Base-by-base conservation (phyloP, 192 early-diverging fungal genomes). In the Spinellus fusiger region DNA sequence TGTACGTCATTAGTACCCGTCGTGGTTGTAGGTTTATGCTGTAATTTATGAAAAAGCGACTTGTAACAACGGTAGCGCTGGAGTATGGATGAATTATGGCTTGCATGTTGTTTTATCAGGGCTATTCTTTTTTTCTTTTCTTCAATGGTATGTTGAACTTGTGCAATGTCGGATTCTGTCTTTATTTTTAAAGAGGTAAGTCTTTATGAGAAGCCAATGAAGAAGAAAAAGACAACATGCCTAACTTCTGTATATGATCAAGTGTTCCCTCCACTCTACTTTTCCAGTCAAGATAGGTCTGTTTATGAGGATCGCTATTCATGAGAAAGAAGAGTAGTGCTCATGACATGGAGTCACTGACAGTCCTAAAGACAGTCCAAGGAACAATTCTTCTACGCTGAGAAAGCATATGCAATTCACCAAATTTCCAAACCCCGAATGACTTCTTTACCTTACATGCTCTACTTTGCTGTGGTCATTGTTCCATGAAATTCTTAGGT, bases 141-240 rank as follows among this genome's bases (percentile, higher is more conserved):
- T 35, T 18, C 16, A 56, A 56, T 56, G 35, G 54, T 20, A 7
- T 23, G 23, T 56, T 56, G 54, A 37, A 44, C 33, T 35, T 56
- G 16, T 16, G 32, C 22, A 25, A 56, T 56, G 20, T 40, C 32
- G 32, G 33, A 56, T 56, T 56, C 54, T 56, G 40, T 44, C 40
- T 18, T 44, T 44, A n/a, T 44, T 18, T 2, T 12, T n/a, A 2
- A 12, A 44, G 18, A 12, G 10, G 3, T 6, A 44, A 44, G 10
- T 37, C n/a, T n/a, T n/a, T n/a, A n/a, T n/a, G n/a, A n/a, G 31
- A 52, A 5, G 2, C 6, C 8, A 16, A 25, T 51, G 50, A 31
- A 25, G 28, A 25, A 28, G 15, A 25, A 28, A 28, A 1, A 26
- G 28, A 1, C 0, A 55, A 12, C 33, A 3, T 56, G 35, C 54